Percentiles rank a stretch among this genome's conserved stretches.
These are phyloP conservation scores for Cetraspora pellucida DNA, from an alignment of 192 early-diverging fungal species.

Conservation along the genomic window DNA sequence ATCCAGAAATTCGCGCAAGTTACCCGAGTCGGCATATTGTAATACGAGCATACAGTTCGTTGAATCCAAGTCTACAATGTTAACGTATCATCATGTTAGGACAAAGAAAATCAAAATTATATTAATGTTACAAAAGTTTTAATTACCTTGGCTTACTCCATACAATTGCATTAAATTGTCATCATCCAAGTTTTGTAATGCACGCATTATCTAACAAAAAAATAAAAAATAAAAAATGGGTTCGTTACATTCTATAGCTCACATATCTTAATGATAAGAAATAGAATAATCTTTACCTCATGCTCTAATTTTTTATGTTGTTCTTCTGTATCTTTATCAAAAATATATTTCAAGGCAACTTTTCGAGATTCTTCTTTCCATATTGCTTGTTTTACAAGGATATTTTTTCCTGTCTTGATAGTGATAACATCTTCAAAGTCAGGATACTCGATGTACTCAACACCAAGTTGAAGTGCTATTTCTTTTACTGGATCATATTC, in stretches of 20 bases:
- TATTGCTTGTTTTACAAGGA: background rate
- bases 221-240: background rate
- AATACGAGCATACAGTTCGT: background rate
- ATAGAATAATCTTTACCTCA: background rate
- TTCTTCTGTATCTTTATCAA: background rate
- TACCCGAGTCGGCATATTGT: constrained; percentile 27
- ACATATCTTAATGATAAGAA: background rate
- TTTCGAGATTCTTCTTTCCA: background rate
- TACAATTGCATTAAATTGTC: constrained; percentile 1
- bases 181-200: background rate
- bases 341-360: background rate
- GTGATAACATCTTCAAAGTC: background rate
- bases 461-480: background rate
- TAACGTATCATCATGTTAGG: background rate
- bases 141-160: constrained; percentile 1
- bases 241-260: background rate
- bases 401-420: background rate
- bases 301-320: background rate
- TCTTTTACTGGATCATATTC: constrained; percentile 1
- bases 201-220: background rate
- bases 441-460: background rate
- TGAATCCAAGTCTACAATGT: background rate
- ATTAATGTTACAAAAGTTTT: background rate
- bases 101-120: no score
- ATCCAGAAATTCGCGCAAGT: constrained; percentile 23